Conservation (phyloP, 1,284 basidiomycete species). For the Ustilago lituana region DNA sequence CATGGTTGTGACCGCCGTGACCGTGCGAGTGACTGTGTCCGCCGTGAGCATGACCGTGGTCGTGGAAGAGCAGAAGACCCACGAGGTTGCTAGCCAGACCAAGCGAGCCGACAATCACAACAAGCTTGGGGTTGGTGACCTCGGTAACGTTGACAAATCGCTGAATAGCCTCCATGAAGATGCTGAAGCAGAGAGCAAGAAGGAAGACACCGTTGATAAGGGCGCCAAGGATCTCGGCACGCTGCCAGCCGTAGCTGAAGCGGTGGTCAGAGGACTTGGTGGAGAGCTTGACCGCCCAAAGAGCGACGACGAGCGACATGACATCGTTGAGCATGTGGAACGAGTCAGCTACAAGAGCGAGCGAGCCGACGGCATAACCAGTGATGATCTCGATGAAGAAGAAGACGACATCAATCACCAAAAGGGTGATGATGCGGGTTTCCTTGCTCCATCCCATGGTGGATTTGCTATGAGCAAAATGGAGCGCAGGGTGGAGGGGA, state of each 20-base stretch:
- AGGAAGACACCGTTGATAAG: constrained; percentile 97
- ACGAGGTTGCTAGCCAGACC: constrained; percentile 92
- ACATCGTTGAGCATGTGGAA: constrained; percentile 91
- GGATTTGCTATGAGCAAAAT: no score
- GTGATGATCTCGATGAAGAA: constrained; percentile 88
- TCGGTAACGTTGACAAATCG: constrained; percentile 82
- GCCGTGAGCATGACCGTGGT: constrained; percentile 61
- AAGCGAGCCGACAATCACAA: constrained; percentile 88
- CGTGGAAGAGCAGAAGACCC: constrained; percentile 94
- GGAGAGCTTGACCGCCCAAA: constrained; percentile 85
- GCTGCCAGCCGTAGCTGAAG: constrained; percentile 95
- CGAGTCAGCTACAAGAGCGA: constrained; percentile 93
- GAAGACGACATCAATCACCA: constrained; percentile 86
- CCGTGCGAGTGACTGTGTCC: constrained; percentile 75
- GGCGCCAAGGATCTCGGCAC: constrained; percentile 87
- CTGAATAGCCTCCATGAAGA: constrained; percentile 89
- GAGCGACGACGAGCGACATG: constrained; percentile 90
- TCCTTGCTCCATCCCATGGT: constrained; percentile 52
- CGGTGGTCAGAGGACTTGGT: constrained; percentile 71
- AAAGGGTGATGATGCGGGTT: constrained; percentile 73
- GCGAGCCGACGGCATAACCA: constrained; percentile 91
- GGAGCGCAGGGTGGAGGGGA: no score
- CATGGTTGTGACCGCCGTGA: constrained; percentile 55
- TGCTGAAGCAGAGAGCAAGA: constrained; percentile 92
- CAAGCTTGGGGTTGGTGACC: constrained; percentile 83